Base-by-base conservation (phyloP, 495 filamentous ascomycete genomes). In the Barbatosphaeria neglecta region DNA sequence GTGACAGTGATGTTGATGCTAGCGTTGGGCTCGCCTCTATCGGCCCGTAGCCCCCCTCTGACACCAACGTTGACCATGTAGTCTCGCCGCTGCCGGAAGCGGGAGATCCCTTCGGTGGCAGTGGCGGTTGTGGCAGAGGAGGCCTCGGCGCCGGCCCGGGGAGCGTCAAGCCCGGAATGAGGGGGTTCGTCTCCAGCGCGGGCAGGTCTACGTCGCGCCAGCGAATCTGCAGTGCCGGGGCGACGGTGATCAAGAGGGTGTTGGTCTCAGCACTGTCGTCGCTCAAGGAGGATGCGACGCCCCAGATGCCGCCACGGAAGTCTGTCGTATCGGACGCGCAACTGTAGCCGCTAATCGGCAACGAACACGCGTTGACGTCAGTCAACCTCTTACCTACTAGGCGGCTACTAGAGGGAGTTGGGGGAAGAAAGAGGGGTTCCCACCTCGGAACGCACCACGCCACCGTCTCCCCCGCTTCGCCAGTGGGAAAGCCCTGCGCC, bases 271-370 rank as follows among this genome's bases (percentile, higher is more conserved):
- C 31, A n/a, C 31, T 10, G 31, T n/a, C 6, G 31, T n/a, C 47
- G n/a, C n/a, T n/a, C n/a, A n/a, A n/a, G 8, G 54, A 60, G 33
- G 53, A 54, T 3, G 44, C 43, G 18, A 58, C 58, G 1, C 65
- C 67, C 64, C 67, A 68, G 19, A 68, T 56, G 13, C 65, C 64
- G 0, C 67, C 65, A 0, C 67, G 59, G 17, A 61, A 68, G 46
- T 68, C 64, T 1, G 62, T 59, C 1, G 57, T 61, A 19, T 68
- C 67, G 2, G 62, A 63, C 0, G 65, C 66, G 43, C 65, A 68
- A 10, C 13, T 15, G 13, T 15, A 35, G 31, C 31, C 31, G 31
- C 31, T 35, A 15, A n/a, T n/a, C 9, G 4, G 28, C 8, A 31
- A 31, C 8, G 9, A 6, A 13, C 28, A 13, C 11, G 11, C 9